Evolutionary conservation across 805 yeast species (phyloP), one percentile per base, ranked within the genome.

Genomic region (Candida tallmaniae): DNA sequence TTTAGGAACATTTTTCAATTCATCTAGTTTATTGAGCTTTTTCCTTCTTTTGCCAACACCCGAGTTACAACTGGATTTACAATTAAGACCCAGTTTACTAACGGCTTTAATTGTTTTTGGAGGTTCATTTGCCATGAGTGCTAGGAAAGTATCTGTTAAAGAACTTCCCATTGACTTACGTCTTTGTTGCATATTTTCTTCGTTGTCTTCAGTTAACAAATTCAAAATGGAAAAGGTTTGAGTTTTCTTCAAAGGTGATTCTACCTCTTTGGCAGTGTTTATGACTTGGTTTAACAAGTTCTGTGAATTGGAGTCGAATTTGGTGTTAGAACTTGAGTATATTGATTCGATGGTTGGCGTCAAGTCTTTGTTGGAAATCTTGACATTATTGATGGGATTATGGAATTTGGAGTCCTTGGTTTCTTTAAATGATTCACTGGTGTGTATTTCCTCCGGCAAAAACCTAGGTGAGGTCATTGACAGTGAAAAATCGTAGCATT

Each of bases 341-440:
- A 11, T 27, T 7, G 18, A 6, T 22, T 30, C 11, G 22, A 30
- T 13, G 27, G 23, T n/a, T 14, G 27, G n/a, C 23, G 35, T 20
- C 29, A 22, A 4, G 27, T 19, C 14, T 29, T 29, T 12, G 23
- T 34, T 31, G 19, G 20, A 8, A 11, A 27, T 7, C 12, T 27
- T 28, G 9, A 17, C 13, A 28, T 28, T 28, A 28, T 18, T 23
- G 10, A 6, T 14, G 15, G 31, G n/a, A 15, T 28, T 28, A 9
- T 9, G 13, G 16, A 17, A 18, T 6, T 28, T 28, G 10, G 8
- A 7, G 14, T 47, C 48, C 12, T 60, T 50, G 27, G 42, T 53
- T 13, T 51, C 58, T 8, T 55, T 56, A 0, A 70, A 70, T 38
- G 65, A 65, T 6, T 16, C 18, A 6, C 7, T 6, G n/a, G n/a